Base-by-base conservation (phyloP, 2,329 filamentous ascomycete genomes). In the Paecilomyces niveus region DNA sequence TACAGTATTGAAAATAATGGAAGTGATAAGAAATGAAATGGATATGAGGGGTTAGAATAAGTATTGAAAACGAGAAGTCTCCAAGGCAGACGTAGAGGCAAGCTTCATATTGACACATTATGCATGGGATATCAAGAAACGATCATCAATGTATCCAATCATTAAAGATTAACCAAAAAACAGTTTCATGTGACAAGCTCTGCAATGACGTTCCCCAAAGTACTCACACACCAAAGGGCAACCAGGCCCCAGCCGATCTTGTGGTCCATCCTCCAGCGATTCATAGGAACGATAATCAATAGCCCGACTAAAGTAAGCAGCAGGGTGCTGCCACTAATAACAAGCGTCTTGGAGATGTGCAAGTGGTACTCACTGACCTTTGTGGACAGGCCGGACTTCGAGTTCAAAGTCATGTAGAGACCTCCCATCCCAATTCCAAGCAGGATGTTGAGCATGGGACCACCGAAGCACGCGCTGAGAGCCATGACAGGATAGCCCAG, bases 401-500 rank as follows among this genome's bases (percentile, higher is more conserved):
- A 57, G 3, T 88, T 82, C 15, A 95, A 81, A 58, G 90, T 92
- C 83, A 97, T 94, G 71, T 92, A 95, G 45, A 90, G 83, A 15
- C 94, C 94, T 26, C 89, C 89, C 3, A 97, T 80, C n/a, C 94
- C 94, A 56, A 99, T 92, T 0, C 94, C 94, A 3, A 99, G 83
- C 0, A 99, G 78, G 62, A 99, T 99, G 67, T 99, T 99, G 49
- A 99, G 83, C 91, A 99, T 93, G 0, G 94, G 94, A 0, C 94
- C 95, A n/a, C 94, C 94, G 71, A 99, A 97, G 71, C 94, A 99
- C 3, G 94, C 94, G 33, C 90, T 92, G 49, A 89, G 77, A 0
- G 94, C 94, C 94, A 99, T 99, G 62, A 99, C 92, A 0, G 94
- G 94, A 74, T 92, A 97, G 2, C 94, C 94, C 2, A 99, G 84